Base-by-base conservation (phyloP, 73 alveolate genomes). In the Symbiodinium natans region DNA sequence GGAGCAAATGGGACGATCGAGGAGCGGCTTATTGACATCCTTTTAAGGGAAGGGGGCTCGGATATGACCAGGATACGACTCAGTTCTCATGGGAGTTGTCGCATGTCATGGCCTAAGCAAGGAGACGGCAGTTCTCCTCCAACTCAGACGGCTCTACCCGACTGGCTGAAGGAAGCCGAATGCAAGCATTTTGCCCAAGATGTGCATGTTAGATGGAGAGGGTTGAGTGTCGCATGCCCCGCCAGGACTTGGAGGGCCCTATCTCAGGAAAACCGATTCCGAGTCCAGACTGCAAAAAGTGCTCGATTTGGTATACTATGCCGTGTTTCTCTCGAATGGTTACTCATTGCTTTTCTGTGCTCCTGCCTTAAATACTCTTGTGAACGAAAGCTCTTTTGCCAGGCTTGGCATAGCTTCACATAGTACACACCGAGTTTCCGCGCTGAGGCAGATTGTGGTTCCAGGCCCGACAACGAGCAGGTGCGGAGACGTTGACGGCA, bases 1-100 rank as follows among this genome's bases (percentile, higher is more conserved):
- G 52, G 77, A 83, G 92, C 92, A 83, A 83, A 41, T 83, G 92
- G 92, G 92, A 83, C 42, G 92, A 83, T 29, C 92, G 92, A 83
- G 92, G 92, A 2, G 43, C 7, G 41, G 84, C 19, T 17, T 19
- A 5, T 25, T 9, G 13, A 11, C 38, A 21, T 23, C 25, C 23
- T 29, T 52, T 29, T 52, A 21, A 23, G 68, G n/a, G 68, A 52
- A 21, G 71, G 23, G n/a, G n/a, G 71, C 59, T 46, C 59, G 19
- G 17, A 52, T 0, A 52, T 4, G 68, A 21, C n/a, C n/a, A n/a
- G n/a, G n/a, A n/a, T 52, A 21, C 71, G 71, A 52, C 71, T n/a
- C 59, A 46, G 59, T 9, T 46, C 59, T 6, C 59, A 46, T 13
- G 59, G 6, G 59, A n/a, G 59, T 46, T 46, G 59, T 46, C 13